Percentiles rank a stretch among this genome's conserved stretches.
These are phyloP conservation scores for Paramarasmius palmivorus DNA, from an alignment of 1,284 basidiomycete genomes.

Conservation along the genomic window DNA sequence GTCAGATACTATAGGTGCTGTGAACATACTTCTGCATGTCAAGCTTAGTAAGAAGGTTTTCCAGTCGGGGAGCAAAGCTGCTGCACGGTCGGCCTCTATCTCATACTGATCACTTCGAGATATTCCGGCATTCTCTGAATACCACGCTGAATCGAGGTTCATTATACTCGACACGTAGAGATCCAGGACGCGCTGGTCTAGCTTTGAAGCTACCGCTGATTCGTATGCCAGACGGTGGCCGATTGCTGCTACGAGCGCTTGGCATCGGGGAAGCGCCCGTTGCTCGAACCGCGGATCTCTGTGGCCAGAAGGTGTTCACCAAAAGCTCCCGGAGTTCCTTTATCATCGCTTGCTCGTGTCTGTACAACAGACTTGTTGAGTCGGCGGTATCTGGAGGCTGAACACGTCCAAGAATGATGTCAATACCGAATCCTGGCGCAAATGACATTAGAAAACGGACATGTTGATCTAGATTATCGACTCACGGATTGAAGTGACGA, in stretches of 20 bases:
- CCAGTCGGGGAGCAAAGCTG: constrained; percentile 10
- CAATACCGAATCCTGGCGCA: constrained; percentile 10
- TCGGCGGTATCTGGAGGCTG: constrained; percentile 6
- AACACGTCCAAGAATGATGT: constrained; percentile 13
- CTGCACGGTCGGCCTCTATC: constrained; percentile 8
- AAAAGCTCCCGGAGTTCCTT: constrained; percentile 25
- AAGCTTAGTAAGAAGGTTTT: constrained; percentile 7
- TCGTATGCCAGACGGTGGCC: constrained; percentile 51
- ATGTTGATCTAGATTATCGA: constrained; percentile 5
- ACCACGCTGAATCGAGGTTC: constrained; percentile 19
- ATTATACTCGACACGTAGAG: constrained; percentile 22
- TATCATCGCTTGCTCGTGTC: constrained; percentile 27
- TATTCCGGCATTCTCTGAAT: constrained; percentile 15
- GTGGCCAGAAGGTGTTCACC: constrained; percentile 16
- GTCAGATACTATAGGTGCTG: constrained; percentile 13
- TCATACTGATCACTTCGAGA: neutral
- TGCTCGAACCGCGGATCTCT: constrained; percentile 32
- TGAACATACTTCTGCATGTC: constrained; percentile 11
- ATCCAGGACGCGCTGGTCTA: constrained; percentile 20
- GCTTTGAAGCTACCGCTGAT: constrained; percentile 34
- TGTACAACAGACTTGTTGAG: constrained; percentile 5
- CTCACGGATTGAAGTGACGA: constrained; percentile 41
- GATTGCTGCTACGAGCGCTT: constrained; percentile 38
- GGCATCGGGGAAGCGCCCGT: constrained; percentile 38
- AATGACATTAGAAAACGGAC: no score